Base-by-base conservation (phyloP, 1,284 basidiomycete species). In the Leccinum holopus region DNA sequence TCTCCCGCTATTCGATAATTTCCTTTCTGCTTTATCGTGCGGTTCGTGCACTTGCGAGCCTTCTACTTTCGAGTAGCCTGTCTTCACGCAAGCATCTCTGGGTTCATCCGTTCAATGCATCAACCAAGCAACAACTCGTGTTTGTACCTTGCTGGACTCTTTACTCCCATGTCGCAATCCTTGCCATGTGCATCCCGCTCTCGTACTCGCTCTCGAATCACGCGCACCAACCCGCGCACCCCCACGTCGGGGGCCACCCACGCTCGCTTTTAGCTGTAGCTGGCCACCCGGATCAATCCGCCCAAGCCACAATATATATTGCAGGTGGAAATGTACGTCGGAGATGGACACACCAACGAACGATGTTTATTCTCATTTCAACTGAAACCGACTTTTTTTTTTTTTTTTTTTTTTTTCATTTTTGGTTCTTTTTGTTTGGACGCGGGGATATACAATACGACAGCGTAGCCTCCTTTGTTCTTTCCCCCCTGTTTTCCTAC, bases 1-100 rank as follows among this genome's bases (percentile, higher is more conserved):
- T n/a, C n/a, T n/a, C 59, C 63, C 67, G 63, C 61, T 67, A 47
- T 73, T 68, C 65, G 75, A 68, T 76, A 72, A 75, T 67, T 74
- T 64, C 65, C 66, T 61, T 51, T 63, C 66, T 72, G 64, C 70
- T 71, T 63, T 65, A 61, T 63, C 62, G 54, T 65, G 68, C 59
- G 68, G 72, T 72, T 64, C 54, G 33, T 67, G 60, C 62, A 58
- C 58, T 57, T 54, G 18, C 63, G 58, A 64, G 57, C 58, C 55
- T 60, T 66, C 70, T 30, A 66, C 56, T 55, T 68, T 65, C 58
- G 57, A 68, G 63, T 71, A 67, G 64, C 61, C 59, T 61, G 59
- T 66, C 64, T 66, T 54, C 62, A 44, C 63, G 30, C 63, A 55
- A 57, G 59, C 66, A 12, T 51, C 61, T 41, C 62, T 44, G 65